phyloP scores from a whole-genome alignment of 2,329 filamentous ascomycete species.

The Cladosporium austrohemisphaericum region DNA sequence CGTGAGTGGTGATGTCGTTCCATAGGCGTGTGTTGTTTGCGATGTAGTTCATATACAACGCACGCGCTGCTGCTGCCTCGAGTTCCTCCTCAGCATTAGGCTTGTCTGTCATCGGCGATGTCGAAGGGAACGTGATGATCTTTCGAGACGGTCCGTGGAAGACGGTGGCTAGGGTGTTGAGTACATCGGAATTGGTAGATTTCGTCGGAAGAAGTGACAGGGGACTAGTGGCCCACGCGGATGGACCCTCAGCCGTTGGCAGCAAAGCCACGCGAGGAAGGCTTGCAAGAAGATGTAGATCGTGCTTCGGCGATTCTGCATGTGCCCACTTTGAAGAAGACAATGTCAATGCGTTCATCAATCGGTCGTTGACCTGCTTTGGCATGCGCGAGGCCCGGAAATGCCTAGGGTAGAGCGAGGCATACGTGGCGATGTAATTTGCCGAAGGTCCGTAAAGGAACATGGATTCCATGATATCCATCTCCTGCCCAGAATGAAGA shows the following conservation, averaged over 20 bases:
- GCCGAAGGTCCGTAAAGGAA: conserved; percentile 55
- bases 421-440: conserved; percentile 56
- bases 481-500: conserved; percentile 43
- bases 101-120: conserved; percentile 22
- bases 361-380: conserved; percentile 45
- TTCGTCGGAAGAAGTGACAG: conserved; percentile 51
- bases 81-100: conserved; percentile 26
- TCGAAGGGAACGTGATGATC: conserved; percentile 33
- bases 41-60: conserved; percentile 54
- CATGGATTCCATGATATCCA: conserved; percentile 49
- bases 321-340: conserved; percentile 50
- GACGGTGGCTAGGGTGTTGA: conserved; percentile 53
- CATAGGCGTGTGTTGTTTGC: conserved; percentile 50
- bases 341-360: conserved; percentile 45
- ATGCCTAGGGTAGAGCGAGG: conserved; percentile 52
- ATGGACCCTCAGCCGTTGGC: conserved; percentile 32
- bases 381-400: conserved; percentile 47
- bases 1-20: conserved; percentile 48
- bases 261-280: conserved; percentile 53
- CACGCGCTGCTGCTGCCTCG: conserved; percentile 52
- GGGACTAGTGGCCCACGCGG: conserved; percentile 36
- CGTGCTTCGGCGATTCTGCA: conserved; percentile 51
- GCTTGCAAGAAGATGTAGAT: conserved; percentile 55
- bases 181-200: conserved; percentile 50
- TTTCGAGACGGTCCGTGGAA: conserved; percentile 50